Evolutionary conservation across 306 rosid genomes (phyloP).

Genomic region (Vicia sativa): DNA sequence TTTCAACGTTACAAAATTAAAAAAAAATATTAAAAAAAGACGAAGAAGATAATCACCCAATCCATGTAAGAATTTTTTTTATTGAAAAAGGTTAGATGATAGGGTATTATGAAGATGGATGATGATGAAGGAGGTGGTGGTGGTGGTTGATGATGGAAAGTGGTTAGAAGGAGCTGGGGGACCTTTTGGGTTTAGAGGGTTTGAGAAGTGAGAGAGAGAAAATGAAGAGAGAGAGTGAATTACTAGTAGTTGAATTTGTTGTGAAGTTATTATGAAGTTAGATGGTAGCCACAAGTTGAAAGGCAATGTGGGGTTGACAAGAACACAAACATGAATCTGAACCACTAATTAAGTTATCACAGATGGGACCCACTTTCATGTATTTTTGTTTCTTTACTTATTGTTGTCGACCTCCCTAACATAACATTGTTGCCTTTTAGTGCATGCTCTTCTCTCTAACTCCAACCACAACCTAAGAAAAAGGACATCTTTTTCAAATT

Average conservation of each 20-base stretch:
- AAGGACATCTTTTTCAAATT: neutral
- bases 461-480: neutral
- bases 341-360: constrained; percentile 61
- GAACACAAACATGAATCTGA: constrained; percentile 45
- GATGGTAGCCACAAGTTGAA: constrained; percentile 69
- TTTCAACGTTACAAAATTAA: neutral
- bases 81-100: neutral
- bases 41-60: constrained; percentile 53
- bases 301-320: constrained; percentile 55
- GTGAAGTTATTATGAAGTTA: constrained; percentile 30
- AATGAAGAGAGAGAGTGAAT: neutral
- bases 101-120: neutral
- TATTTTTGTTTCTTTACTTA: neutral
- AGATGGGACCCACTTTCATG: constrained; percentile 44
- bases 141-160: constrained; percentile 41
- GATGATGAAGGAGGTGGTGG: constrained; percentile 32
- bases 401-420: neutral
- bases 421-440: constrained; percentile 8
- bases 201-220: neutral
- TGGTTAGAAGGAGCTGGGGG: constrained; percentile 1
- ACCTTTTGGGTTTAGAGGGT: neutral
- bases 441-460: neutral
- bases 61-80: constrained; percentile 44
- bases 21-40: constrained; percentile 51
- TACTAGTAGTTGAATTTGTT: constrained; percentile 31